phyloP scores from a whole-genome alignment of 768 basidiomycete species.

The Nidularia sp. region DNA sequence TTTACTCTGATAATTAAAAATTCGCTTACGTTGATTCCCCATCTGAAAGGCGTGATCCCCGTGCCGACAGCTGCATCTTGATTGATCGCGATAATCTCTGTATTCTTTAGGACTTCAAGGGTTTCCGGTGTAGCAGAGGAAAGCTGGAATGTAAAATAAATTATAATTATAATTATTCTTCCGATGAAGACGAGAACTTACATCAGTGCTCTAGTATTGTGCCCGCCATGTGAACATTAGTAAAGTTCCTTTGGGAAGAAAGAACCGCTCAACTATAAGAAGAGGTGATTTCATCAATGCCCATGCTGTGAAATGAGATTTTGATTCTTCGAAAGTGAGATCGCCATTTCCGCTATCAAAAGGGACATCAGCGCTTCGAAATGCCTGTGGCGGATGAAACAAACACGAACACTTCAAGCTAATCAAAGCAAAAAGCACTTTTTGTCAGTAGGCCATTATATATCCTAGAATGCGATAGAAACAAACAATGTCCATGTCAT shows the following conservation, averaged over 20 bases:
- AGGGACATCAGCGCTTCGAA: background rate
- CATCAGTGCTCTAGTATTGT: too few species aligned
- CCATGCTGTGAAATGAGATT: conserved; percentile 73
- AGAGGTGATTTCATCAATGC: conserved; percentile 68
- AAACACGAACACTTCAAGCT: conserved; percentile 51
- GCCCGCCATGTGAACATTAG: too few species aligned
- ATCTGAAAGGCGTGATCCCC: conserved; percentile 61
- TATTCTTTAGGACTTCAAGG: conserved; percentile 55
- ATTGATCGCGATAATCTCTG: conserved; percentile 65
- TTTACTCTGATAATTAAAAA: too few species aligned
- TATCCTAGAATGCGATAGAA: conserved; percentile 3
- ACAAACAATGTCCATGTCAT: conserved; percentile 65
- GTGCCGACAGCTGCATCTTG: conserved; percentile 63
- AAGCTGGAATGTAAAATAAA: conserved; percentile 27
- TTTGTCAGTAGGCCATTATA: background rate
- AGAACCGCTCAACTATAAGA: conserved; percentile 33
- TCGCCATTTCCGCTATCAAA: conserved; percentile 54
- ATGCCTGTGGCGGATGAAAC: too few species aligned
- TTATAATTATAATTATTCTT: too few species aligned
- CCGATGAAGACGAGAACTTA: too few species aligned
- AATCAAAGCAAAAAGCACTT: background rate
- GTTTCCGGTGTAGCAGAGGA: conserved; percentile 42
- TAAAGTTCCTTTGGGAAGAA: background rate
- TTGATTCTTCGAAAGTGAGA: conserved; percentile 58
- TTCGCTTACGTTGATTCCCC: conserved; percentile 59